Base-by-base conservation (phyloP, 2,329 filamentous ascomycete genomes). In the Mycosphaerella arachidis region DNA sequence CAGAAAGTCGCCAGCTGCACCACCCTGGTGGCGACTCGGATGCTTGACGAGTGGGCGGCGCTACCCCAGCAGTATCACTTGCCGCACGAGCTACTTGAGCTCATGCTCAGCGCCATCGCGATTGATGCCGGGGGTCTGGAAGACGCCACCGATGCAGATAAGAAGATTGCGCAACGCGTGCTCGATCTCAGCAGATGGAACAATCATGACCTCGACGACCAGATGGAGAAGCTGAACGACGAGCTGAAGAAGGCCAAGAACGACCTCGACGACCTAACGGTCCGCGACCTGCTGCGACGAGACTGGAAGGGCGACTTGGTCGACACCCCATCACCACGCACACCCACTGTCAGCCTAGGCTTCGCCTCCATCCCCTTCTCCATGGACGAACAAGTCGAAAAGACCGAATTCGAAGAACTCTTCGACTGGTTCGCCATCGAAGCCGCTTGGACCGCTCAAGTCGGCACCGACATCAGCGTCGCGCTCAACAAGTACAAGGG, bases 361-460 rank as follows among this genome's bases (percentile, higher is more conserved):
- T 79, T 79, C 61, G 75, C 77, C 0, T 78, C 76, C 0, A 75
- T 80, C 48, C 78, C 78, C 0, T 79, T 75, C 70, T 78, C 75
- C 1, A 70, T 80, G 67, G 77, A 79, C 33, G 72, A 77, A 52
- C 77, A 79, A 60, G 78, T 79, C 56, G 63, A 70, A 9, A 78
- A 76, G 65, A 80, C 78, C 0, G 77, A 79, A 30, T 80, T 78
- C 58, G 70, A 73, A 50, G 77, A 78, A 63, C 73, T 80, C 5
- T 80, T 80, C 52, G 73, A 80, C 65, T 80, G 78, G 78, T 80
- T 80, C 58, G 77, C 77, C 3, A 70, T 79, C 30, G 76, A 80
- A 54, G 77, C 78, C 10, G 78, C 78, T 1, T 80, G 78, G 78
- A 80, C 78, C 0, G 77, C 78, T 5, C 72, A 78, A 59, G 70